These are phyloP conservation scores for Trametes cingulata DNA, from an alignment of 768 basidiomycete genomes.

Conservation along the genomic window DNA sequence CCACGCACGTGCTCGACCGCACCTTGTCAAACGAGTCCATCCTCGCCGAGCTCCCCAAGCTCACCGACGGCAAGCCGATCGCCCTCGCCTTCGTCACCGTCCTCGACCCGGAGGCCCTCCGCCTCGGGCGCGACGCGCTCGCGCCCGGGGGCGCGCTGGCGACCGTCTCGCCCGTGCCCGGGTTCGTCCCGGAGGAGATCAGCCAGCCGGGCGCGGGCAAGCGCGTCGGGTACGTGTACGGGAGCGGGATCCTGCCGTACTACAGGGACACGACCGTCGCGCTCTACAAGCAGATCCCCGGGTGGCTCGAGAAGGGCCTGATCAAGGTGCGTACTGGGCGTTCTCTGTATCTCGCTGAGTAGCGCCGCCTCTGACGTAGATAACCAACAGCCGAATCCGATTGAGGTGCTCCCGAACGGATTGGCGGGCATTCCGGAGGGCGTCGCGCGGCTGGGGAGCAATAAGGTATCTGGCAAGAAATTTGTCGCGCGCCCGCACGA, in stretches of 20 bases:
- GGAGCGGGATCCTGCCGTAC: conserved; percentile 2
- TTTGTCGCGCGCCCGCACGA: conserved; percentile 45
- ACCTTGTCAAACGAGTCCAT: conserved; percentile 10
- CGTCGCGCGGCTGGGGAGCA: conserved; percentile 40
- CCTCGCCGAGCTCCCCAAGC: conserved; percentile 8
- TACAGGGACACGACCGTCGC: conserved; percentile 2
- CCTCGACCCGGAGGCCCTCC: conserved; percentile 22
- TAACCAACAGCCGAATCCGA: conserved; percentile 41
- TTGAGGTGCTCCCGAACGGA: conserved; percentile 44
- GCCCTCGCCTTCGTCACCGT: conserved; percentile 29
- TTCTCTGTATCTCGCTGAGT: neutral
- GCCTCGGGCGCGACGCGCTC: conserved; percentile 24
- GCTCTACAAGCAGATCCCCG: conserved; percentile 19
- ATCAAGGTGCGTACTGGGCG: conserved; percentile 22
- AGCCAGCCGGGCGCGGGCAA: neutral
- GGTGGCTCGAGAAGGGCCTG: conserved; percentile 18
- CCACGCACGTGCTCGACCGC: conserved; percentile 31
- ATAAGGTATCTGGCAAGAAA: conserved; percentile 47
- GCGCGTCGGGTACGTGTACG: conserved; percentile 5
- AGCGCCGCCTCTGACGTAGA: neutral
- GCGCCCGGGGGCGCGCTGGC: conserved; percentile 27
- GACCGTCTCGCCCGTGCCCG: neutral
- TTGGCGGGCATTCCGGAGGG: conserved; percentile 43
- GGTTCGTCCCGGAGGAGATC: neutral
- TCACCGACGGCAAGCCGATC: conserved; percentile 23